phyloP scores from a whole-genome alignment of 2,329 filamentous ascomycete species.

The Cladosporium halotolerans region DNA sequence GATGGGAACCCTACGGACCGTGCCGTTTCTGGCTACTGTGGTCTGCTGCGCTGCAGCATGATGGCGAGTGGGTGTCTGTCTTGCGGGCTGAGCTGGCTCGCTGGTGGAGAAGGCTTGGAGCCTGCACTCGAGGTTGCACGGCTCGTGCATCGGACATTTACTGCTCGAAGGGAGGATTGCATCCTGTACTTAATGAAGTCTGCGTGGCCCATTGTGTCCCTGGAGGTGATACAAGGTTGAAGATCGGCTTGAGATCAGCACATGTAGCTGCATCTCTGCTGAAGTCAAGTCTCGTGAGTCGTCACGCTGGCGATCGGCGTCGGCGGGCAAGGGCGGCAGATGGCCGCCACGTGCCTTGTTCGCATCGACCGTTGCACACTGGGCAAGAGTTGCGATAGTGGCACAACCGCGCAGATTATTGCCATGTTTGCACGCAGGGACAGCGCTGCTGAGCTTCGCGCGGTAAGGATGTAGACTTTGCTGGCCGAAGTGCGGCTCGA shows the following conservation, averaged over 20 bases:
- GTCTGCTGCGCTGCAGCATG: neutral
- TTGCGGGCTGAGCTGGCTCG: no score
- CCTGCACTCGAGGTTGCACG: neutral
- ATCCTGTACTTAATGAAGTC: no score
- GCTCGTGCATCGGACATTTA: slow-evolving; percentile 4
- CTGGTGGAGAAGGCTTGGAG: slow-evolving; percentile 1
- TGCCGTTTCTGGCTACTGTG: slow-evolving; percentile 11
- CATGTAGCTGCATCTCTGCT: neutral
- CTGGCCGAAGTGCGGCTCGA: neutral
- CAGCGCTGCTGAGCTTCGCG: neutral
- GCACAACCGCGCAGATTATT: slow-evolving; percentile 8
- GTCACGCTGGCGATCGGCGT: slow-evolving; percentile 10
- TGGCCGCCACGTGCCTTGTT: slow-evolving; percentile 8
- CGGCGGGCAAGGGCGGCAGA: neutral
- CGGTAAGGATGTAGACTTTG: slow-evolving; percentile 8
- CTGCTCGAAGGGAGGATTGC: neutral
- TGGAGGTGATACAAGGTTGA: no score
- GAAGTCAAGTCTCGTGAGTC: neutral
- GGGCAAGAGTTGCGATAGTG: slow-evolving; percentile 1
- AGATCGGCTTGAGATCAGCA: neutral
- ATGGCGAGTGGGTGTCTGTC: no score
- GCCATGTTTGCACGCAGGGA: slow-evolving; percentile 2
- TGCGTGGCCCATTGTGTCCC: no score
- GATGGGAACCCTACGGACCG: slow-evolving; percentile 11
- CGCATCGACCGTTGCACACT: neutral